These are phyloP conservation scores for Hippophae rhamnoides DNA, from an alignment of 306 rosid genomes.

Conservation along the genomic window DNA sequence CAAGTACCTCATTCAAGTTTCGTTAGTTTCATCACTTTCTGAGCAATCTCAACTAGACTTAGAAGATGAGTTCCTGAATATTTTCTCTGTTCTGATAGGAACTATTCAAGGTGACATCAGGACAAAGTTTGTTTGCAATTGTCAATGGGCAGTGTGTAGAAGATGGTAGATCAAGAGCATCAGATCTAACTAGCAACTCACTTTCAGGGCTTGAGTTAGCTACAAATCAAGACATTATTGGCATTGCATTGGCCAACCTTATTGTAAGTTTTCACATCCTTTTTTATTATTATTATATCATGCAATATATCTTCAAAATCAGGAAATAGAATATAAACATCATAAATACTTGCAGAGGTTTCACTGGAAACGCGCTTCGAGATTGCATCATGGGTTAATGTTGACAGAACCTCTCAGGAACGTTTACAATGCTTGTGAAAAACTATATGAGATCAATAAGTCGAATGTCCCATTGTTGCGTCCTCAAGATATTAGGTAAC, in stretches of 20 bases:
- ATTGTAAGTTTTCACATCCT: neutral
- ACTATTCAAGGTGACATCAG: slow-evolving; percentile 13
- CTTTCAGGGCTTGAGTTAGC: slow-evolving; percentile 11
- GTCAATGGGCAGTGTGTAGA: slow-evolving; percentile 12
- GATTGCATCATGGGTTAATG: slow-evolving; percentile 13
- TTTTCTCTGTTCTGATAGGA: neutral
- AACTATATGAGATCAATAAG: slow-evolving; percentile 4
- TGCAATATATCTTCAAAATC: too few relatives aligned
- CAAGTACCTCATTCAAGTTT: too few relatives aligned
- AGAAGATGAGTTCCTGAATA: too few relatives aligned
- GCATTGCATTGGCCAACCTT: slow-evolving; percentile 8
- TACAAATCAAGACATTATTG: slow-evolving; percentile 12
- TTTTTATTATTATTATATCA: too few relatives aligned
- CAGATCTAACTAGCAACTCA: slow-evolving; percentile 12
- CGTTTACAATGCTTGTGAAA: slow-evolving; percentile 2
- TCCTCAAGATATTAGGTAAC: slow-evolving; percentile 8
- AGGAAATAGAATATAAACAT: neutral
- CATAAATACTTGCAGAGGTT: slow-evolving; percentile 2
- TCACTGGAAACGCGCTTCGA: slow-evolving; percentile 14
- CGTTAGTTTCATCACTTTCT: too few relatives aligned
- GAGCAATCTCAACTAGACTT: too few relatives aligned
- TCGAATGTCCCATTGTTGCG: slow-evolving; percentile 2
- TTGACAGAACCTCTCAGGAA: slow-evolving; percentile 11
- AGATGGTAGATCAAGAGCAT: slow-evolving; percentile 9
- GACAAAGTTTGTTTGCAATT: slow-evolving; percentile 6